Evolutionary conservation across 2,329 filamentous ascomycete species (phyloP).

Genomic region (Fusarium lyarnte): DNA sequence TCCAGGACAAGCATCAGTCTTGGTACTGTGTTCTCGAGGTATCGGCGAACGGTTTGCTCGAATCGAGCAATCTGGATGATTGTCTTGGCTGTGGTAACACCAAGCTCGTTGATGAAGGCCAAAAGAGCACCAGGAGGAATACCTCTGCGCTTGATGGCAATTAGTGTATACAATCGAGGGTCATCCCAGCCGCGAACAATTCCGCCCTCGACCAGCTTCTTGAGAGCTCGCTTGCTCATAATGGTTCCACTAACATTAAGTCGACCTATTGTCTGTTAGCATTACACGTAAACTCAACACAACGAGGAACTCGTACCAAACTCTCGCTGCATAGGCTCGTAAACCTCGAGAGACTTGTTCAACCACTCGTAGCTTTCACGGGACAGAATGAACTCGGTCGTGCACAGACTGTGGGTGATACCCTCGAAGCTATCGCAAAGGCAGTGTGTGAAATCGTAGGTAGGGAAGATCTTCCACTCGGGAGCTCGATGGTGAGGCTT

Average conservation of each 20-base stretch:
- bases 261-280: slow-evolving; percentile 39
- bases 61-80: slow-evolving; percentile 85
- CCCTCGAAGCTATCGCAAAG: slow-evolving; percentile 91
- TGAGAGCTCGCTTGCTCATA: slow-evolving; percentile 85
- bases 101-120: slow-evolving; percentile 89
- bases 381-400: slow-evolving; percentile 88
- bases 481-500: slow-evolving; percentile 82
- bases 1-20: slow-evolving; percentile 91
- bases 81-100: slow-evolving; percentile 83
- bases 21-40: slow-evolving; percentile 88
- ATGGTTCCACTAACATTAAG: slow-evolving; percentile 83
- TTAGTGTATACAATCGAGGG: slow-evolving; percentile 87
- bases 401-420: slow-evolving; percentile 93
- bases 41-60: slow-evolving; percentile 84
- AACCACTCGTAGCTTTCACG: slow-evolving; percentile 92
- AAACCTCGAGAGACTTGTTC: slow-evolving; percentile 82
- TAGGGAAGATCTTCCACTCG: slow-evolving; percentile 93
- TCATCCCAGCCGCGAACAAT: slow-evolving; percentile 91
- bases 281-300: no score
- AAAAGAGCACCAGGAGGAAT: slow-evolving; percentile 89
- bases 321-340: slow-evolving; percentile 94
- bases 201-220: slow-evolving; percentile 79
- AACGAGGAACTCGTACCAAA: slow-evolving; percentile 57
- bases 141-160: slow-evolving; percentile 83
- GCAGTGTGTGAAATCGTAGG: slow-evolving; percentile 92